Evolutionary conservation across 2,329 filamentous ascomycete species (phyloP), one percentile per base, ranked within the genome.

Genomic region (Dothidotthia symphoricarpi): DNA sequence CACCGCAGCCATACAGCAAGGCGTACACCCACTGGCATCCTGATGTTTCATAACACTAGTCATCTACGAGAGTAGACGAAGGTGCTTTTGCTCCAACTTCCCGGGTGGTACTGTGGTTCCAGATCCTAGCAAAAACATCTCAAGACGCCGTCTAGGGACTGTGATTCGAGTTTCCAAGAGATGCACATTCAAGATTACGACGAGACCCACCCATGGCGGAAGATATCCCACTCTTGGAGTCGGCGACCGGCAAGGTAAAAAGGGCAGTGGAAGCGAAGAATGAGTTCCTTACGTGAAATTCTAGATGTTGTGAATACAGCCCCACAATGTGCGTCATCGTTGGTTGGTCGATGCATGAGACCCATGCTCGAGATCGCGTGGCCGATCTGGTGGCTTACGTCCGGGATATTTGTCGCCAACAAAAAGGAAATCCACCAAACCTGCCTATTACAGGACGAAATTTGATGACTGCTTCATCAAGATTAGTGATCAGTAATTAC

Each of bases 261-360:
- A 22, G 9, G 19, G 9, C 19, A 22, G 9, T 6, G 9, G 19
- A 35, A 30, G 32, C 34, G 31, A 41, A 27, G 9, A 28, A 31
- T 28, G 24, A 33, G 37, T 37, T 32, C 44, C 44, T 40, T 43
- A 31, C 31, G 29, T 28, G 11, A 28, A 29, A 19, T 22, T 36
- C 33, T 24, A 27, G 30, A 16, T 37, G 30, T 32, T 28, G 28
- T 26, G 29, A 29, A 44, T 25, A 28, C 19, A 31, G 19, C 34
- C 31, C 32, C 30, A 29, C 30, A 27, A 42, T 33, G 33, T 42
- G 45, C 43, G 41, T 42, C 45, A 45, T 48, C 34, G 36, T 25
- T 28, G 11, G 22, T 24, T 28, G 26, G 15, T 13, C 11, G 8
- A 9, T 12, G 7, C 16, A 14, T 12, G 16, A 16, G n/a, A 30